phyloP scores from a whole-genome alignment of 345 rosid genomes.

The Sapria himalayana region DNA sequence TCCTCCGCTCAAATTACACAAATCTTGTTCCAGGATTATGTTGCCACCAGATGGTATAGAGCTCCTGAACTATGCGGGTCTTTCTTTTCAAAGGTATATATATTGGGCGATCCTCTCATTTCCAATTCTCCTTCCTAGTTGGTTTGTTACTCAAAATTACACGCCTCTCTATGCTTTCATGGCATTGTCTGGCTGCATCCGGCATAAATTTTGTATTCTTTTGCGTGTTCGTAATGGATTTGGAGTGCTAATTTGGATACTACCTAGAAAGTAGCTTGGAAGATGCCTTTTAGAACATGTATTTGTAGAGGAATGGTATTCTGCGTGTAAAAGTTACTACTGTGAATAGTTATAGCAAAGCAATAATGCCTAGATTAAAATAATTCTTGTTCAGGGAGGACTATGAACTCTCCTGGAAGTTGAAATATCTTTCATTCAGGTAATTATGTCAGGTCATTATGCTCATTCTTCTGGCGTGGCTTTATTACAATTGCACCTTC shows the following conservation, averaged over 20 bases:
- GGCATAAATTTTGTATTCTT: too few species aligned
- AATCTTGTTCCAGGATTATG: slow-evolving; percentile 46
- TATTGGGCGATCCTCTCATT: too few species aligned
- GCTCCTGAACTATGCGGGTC: slow-evolving; percentile 98
- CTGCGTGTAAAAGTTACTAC: too few species aligned
- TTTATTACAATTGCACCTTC: slow-evolving; percentile 9
- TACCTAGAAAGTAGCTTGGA: too few species aligned
- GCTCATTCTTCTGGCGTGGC: slow-evolving; percentile 13
- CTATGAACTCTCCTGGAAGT: slow-evolving; percentile 98
- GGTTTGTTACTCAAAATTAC: too few species aligned
- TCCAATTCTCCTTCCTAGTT: too few species aligned
- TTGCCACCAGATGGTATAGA: slow-evolving; percentile 97
- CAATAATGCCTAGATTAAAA: slow-evolving; percentile 74
- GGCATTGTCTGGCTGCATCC: too few species aligned
- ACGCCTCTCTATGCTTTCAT: too few species aligned
- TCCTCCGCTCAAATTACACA: background rate
- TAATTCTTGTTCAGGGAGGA: slow-evolving; percentile 99
- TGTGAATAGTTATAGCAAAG: slow-evolving; percentile 9
- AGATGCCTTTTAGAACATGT: too few species aligned
- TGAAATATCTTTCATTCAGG: slow-evolving; percentile 82
- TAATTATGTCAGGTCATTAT: slow-evolving; percentile 55
- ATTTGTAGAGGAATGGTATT: too few species aligned
- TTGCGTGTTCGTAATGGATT: too few species aligned
- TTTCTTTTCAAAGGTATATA: slow-evolving; percentile 70
- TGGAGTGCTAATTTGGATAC: too few species aligned